Evolutionary conservation across 73 alveolate species (phyloP).

Genomic region (Diophrys sp.): DNA sequence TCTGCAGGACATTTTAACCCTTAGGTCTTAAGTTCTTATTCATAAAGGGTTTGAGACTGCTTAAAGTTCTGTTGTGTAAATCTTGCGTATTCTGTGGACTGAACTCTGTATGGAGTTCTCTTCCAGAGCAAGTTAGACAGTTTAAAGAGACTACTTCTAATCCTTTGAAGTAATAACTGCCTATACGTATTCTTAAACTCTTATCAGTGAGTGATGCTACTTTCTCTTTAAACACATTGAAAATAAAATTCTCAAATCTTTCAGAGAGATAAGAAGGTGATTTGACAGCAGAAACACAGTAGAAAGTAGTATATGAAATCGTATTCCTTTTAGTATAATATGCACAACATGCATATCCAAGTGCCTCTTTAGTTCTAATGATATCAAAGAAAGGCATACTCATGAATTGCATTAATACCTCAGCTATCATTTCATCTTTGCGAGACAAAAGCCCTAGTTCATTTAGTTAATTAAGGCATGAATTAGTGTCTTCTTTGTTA

Average conservation of each 20-base stretch:
- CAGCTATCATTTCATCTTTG: too few relatives aligned
- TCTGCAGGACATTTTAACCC: too few relatives aligned
- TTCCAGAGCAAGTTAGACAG: too few relatives aligned
- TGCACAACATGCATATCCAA: slow-evolving; percentile 39
- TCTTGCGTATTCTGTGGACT: too few relatives aligned
- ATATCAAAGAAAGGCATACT: slow-evolving; percentile 44
- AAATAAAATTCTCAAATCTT: neutral
- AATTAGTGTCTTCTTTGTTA: neutral
- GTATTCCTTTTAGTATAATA: too few relatives aligned
- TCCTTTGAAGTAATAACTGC: neutral
- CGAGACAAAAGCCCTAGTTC: too few relatives aligned
- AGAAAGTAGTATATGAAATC: neutral
- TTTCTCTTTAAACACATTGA: neutral
- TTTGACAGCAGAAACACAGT: neutral
- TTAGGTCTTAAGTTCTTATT: too few relatives aligned
- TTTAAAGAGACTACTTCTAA: too few relatives aligned
- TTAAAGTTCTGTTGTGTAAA: too few relatives aligned
- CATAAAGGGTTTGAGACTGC: too few relatives aligned
- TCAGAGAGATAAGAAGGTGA: neutral
- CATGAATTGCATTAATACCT: slow-evolving; percentile 19
- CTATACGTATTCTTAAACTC: neutral
- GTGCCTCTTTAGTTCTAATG: slow-evolving; percentile 50
- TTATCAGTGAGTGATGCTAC: neutral
- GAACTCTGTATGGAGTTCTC: neutral
- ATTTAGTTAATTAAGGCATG: too few relatives aligned